These are phyloP conservation scores for Solanum chmielewskii DNA, from an alignment of 257 asterid species.

Conservation along the genomic window DNA sequence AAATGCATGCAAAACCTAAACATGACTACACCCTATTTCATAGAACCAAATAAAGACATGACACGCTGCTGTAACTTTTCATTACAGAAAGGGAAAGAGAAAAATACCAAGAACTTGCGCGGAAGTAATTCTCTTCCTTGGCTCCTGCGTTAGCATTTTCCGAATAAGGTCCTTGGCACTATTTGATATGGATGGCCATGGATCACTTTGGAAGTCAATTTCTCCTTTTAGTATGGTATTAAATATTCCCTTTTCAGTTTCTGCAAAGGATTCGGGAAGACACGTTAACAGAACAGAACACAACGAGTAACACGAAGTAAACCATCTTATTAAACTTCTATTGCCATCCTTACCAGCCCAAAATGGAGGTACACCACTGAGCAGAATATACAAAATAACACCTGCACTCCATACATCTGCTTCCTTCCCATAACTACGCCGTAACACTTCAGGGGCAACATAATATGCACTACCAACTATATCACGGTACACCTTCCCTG, in stretches of 20 bases:
- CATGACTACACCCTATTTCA: not conserved
- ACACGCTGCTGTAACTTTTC: not conserved
- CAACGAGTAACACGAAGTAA: not conserved
- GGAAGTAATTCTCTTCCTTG: slow-evolving; percentile 67
- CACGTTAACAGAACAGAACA: not conserved
- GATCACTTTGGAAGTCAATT: slow-evolving; percentile 70
- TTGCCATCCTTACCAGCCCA: slow-evolving; percentile 5
- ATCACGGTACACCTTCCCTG: slow-evolving; percentile 15
- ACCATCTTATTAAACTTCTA: not conserved
- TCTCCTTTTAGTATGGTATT: slow-evolving; percentile 81
- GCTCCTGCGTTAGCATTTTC: slow-evolving; percentile 81
- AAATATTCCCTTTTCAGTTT: slow-evolving; percentile 91
- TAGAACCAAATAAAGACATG: not conserved
- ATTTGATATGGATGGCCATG: slow-evolving; percentile 80
- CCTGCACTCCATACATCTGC: slow-evolving; percentile 14
- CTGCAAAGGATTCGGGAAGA: slow-evolving; percentile 23
- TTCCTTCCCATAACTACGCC: slow-evolving; percentile 15
- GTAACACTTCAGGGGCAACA: slow-evolving; percentile 15
- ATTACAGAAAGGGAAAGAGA: not conserved
- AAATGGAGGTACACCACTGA: slow-evolving; percentile 16
- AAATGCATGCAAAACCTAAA: not conserved
- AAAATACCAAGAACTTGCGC: slow-evolving; percentile 72
- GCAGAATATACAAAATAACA: slow-evolving; percentile 11
- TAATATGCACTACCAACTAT: slow-evolving; percentile 18
- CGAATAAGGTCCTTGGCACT: slow-evolving; percentile 81